Evolutionary conservation across 2,329 filamentous ascomycete genomes (phyloP), one percentile per base, ranked within the genome.

Genomic region (Colletotrichum nymphaeae): DNA sequence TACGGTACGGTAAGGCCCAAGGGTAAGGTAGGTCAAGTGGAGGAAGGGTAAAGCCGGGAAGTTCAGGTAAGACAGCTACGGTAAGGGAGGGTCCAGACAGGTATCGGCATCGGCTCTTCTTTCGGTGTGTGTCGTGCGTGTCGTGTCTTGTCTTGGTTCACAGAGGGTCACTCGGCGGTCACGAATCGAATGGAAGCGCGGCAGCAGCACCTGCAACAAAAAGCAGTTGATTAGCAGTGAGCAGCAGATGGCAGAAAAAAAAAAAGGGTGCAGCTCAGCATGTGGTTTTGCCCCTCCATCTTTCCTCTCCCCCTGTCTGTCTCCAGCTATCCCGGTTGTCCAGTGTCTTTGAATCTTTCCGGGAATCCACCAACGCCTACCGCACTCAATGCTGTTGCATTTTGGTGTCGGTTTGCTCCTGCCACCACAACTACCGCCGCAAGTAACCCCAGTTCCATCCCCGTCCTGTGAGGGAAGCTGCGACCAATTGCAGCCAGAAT

Each of bases 1-100:
- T 37, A 37, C 11, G 37, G 16, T 35, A 35, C 9, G 16, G 37
- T 19, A 42, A 42, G 16, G 37, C 37, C 37, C 37, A 42, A 42
- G 37, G 37, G 16, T 42, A 46, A 24, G 59, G 30, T 49, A 49
- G 42, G 42, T 22, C 19, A 22, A 19, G 42, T 22, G 7, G 42
- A 22, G 42, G 42, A 49, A 49, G 42, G 42, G 42, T 49, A 49
- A 49, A n/a, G 42, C 19, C 42, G 42, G 42, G 19, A 49, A 11
- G 42, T n/a, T 49, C 42, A 49, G 42, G 42, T 49, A 49, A 49
- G 42, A 49, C 42, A 65, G 63, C 16, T 65, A 65, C 63, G 53
- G 69, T 58, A 73, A 65, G 70, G 70, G 70, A 73, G 70, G 70
- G 66, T 58, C 52, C 68, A 71, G 63, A 67, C 55, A 67, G 68